A percentile compares a stretch with the other conserved stretches of the same genome.
Conservation (phyloP, 78 protist species). For the Salpingoeca rosetta region DNA sequence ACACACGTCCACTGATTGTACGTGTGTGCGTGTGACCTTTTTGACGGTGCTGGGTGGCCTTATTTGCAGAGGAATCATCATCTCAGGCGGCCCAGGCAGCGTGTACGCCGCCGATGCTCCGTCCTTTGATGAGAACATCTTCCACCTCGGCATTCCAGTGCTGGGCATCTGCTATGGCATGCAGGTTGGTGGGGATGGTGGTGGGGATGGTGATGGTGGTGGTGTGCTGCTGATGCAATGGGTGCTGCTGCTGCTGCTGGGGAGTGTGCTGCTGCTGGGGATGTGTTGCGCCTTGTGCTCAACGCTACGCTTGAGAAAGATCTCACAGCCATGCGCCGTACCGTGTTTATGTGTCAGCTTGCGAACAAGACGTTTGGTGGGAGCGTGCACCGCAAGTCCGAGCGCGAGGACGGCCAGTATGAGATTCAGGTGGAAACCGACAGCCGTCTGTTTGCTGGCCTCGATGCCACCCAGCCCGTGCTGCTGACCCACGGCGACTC, state of each 20-base stretch:
- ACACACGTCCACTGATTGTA: too few species aligned
- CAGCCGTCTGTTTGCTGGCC: constrained; percentile 41
- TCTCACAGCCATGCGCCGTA: background rate
- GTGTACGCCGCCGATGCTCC: constrained; percentile 74
- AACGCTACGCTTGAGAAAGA: too few species aligned
- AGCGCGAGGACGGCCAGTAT: constrained; percentile 75
- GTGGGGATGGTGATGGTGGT: too few species aligned
- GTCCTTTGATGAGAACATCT: constrained; percentile 38
- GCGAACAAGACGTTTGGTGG: constrained; percentile 51
- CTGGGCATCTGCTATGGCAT: constrained; percentile 94
- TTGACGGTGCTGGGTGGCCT: background rate
- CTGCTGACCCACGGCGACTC: constrained; percentile 91
- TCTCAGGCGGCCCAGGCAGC: constrained; percentile 83
- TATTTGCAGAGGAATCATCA: constrained; percentile 56
- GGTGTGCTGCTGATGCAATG: too few species aligned
- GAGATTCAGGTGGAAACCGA: background rate
- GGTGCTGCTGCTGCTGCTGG: too few species aligned
- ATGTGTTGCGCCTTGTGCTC: too few species aligned
- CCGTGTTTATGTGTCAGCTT: too few species aligned
- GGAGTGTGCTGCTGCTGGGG: too few species aligned
- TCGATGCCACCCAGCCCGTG: constrained; percentile 39
- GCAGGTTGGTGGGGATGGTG: too few species aligned
- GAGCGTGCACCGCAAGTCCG: constrained; percentile 50
- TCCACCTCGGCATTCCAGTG: constrained; percentile 57
- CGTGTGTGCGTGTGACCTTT: too few species aligned